Conservation (phyloP, 2,329 filamentous ascomycete genomes). For the Sporothrix phasma region DNA sequence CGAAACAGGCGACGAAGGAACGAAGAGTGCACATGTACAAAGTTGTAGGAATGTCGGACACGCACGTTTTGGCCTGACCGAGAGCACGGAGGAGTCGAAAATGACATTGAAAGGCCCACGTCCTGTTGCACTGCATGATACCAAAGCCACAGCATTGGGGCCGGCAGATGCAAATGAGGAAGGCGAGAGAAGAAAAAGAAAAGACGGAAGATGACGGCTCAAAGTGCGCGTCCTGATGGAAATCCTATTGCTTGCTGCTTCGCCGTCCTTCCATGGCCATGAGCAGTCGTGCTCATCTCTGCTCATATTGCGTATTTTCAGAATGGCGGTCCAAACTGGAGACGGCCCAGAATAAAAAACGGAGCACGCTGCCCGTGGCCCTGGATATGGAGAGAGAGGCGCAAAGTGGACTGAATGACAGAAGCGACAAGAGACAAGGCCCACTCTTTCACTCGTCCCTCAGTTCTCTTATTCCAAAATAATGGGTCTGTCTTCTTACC, state of each 20-base stretch:
- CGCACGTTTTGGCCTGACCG: background rate
- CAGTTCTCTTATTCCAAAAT: no score
- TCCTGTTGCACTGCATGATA: background rate
- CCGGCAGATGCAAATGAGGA: background rate
- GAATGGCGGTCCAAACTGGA: background rate
- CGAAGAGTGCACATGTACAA: background rate
- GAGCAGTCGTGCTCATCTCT: background rate
- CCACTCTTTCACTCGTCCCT: background rate
- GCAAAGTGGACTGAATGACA: background rate
- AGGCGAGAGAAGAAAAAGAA: background rate
- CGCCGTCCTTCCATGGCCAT: no score
- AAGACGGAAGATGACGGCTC: background rate
- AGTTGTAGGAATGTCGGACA: background rate
- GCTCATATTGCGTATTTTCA: background rate
- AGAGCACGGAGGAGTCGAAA: no score
- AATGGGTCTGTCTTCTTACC: background rate
- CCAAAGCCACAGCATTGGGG: constrained; percentile 1
- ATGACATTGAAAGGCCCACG: background rate
- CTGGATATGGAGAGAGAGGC: background rate
- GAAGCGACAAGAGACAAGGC: no score
- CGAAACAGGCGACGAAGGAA: no score
- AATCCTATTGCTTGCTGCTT: background rate
- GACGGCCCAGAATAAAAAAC: background rate
- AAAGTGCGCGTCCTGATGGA: background rate
- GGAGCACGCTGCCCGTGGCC: background rate